A percentile compares a stretch with the other conserved stretches of the same genome.
phyloP scores from a whole-genome alignment of 129 eudicot genomes.

The carrot (Daucus carota) region DH1_v3.0 NC_030389.2:1465001-1465500 shows the following conservation, averaged over 20 bases:
- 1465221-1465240: neutral
- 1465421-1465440: accelerated
- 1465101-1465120: too few species aligned
- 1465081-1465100: too few species aligned
- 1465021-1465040: too few species aligned
- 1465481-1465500: accelerated
- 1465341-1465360: neutral
- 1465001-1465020: too few species aligned
- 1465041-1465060: too few species aligned
- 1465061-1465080: too few species aligned
- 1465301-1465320: neutral
- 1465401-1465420: neutral
- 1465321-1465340: neutral
- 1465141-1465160: too few species aligned
- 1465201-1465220: too few species aligned
- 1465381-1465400: neutral
- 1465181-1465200: too few species aligned
- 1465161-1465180: too few species aligned
- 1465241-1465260: neutral
- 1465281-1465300: neutral
- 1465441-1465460: neutral
- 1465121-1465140: too few species aligned
- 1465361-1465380: neutral
- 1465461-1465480: neutral
- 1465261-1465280: neutral